A percentile compares a stretch with the other conserved stretches of the same genome.
phyloP scores from a whole-genome alignment of 352 stramenopile species.

The Globisporangium perplexum region DNA sequence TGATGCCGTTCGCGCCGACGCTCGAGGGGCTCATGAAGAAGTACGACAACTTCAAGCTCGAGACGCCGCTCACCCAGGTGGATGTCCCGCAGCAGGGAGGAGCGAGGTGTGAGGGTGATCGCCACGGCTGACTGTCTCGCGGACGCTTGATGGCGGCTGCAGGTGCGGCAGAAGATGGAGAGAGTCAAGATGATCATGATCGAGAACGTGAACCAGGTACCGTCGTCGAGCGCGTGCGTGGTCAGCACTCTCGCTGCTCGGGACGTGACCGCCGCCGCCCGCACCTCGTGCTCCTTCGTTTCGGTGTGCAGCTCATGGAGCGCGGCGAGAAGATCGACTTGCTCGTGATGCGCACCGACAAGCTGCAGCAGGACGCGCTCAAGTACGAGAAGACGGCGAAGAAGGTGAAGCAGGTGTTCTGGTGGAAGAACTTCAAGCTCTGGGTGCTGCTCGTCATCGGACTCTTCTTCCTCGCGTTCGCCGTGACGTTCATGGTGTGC shows the following conservation, averaged over 20 bases:
- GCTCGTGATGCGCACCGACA: conserved; percentile 79
- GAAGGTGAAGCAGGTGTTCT: conserved; percentile 89
- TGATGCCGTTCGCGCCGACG: conserved; percentile 51
- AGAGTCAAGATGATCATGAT: conserved; percentile 98
- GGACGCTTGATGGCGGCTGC: neutral
- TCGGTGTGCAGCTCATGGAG: conserved; percentile 90
- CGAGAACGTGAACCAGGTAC: conserved; percentile 95
- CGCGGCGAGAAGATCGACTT: conserved; percentile 98
- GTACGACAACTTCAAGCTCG: conserved; percentile 77
- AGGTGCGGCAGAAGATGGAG: conserved; percentile 95
- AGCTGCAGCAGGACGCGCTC: conserved; percentile 95
- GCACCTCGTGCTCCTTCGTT: neutral
- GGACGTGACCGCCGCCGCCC: neutral
- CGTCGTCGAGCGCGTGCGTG: neutral
- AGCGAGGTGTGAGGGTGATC: too few species aligned
- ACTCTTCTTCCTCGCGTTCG: conserved; percentile 48
- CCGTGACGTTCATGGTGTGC: conserved; percentile 68
- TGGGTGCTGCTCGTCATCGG: conserved; percentile 53
- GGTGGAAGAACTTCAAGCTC: conserved; percentile 86
- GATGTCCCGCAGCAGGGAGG: neutral
- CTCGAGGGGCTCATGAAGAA: conserved; percentile 75
- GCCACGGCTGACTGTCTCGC: neutral
- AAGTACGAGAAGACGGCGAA: conserved; percentile 94
- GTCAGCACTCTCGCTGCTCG: too few species aligned
- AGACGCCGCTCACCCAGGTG: conserved; percentile 71